Evolutionary conservation across 768 basidiomycete species (phyloP).

Genomic region (Mycena polygramma): DNA sequence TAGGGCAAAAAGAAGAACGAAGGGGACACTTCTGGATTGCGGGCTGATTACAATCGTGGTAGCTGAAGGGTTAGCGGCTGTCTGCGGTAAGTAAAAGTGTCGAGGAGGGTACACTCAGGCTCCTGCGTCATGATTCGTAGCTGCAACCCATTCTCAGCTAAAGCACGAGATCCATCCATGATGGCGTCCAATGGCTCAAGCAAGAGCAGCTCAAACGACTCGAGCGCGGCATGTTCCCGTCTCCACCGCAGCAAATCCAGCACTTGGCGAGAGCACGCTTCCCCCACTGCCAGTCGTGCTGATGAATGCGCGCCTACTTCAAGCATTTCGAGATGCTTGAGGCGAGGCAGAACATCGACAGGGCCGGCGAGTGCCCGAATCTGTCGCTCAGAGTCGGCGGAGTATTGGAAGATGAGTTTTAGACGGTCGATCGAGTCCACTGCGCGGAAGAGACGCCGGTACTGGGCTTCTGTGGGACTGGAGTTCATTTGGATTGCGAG

Average conservation of each 20-base stretch:
- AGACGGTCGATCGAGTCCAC: neutral
- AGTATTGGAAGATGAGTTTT: neutral
- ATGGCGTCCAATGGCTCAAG: neutral
- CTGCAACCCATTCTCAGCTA: constrained; percentile 7
- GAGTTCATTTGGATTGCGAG: neutral
- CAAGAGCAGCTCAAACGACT: constrained; percentile 1
- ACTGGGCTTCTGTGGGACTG: no score
- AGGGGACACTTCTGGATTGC: no score
- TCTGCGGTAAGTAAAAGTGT: no score
- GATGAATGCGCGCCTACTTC: no score
- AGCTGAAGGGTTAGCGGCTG: no score
- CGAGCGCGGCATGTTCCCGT: neutral
- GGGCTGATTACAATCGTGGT: no score
- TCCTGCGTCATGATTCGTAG: neutral
- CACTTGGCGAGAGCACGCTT: neutral
- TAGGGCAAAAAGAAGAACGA: no score
- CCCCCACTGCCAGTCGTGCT: neutral
- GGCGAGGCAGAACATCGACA: neutral
- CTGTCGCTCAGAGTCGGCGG: neutral
- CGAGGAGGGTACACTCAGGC: no score
- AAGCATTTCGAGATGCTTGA: constrained; percentile 7
- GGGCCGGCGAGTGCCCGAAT: neutral
- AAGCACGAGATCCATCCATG: constrained; percentile 3
- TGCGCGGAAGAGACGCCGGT: neutral
- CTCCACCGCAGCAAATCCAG: neutral